Evolutionary conservation across 768 basidiomycete species (phyloP).

Genomic region (Coprinopsis sp.): DNA sequence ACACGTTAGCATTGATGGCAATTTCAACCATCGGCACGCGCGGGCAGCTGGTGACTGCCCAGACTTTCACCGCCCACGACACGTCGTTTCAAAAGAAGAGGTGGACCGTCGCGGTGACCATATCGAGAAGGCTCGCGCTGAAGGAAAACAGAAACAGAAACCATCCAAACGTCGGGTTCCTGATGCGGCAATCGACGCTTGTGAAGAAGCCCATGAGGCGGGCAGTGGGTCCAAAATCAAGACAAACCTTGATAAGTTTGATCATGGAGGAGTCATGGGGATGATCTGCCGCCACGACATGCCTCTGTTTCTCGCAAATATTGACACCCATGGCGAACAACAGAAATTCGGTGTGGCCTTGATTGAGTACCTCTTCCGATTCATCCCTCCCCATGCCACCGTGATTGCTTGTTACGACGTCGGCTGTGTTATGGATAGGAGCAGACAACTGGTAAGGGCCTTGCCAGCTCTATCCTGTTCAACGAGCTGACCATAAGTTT

Average conservation of each 20-base stretch:
- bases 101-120: conserved; percentile 28
- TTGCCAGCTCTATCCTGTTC: not conserved
- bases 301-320: conserved; percentile 8
- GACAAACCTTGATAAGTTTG: conserved; percentile 7
- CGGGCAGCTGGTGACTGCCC: conserved; percentile 26
- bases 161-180: conserved; percentile 17
- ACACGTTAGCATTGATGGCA: conserved; percentile 33
- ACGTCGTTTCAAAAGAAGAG: conserved; percentile 29
- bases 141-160: conserved; percentile 15
- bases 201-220: conserved; percentile 29
- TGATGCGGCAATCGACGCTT: conserved; percentile 30
- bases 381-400: conserved; percentile 21
- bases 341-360: conserved; percentile 34
- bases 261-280: conserved; percentile 10
- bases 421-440: conserved; percentile 25
- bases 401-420: conserved; percentile 26
- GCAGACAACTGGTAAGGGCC: conserved; percentile 18
- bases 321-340: conserved; percentile 29
- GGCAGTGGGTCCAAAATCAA: conserved; percentile 18
- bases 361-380: conserved; percentile 22
- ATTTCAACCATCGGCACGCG: conserved; percentile 35
- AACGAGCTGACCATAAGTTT: conserved; percentile 27
- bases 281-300: conserved; percentile 5
- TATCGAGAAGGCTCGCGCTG: conserved; percentile 21
- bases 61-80: conserved; percentile 24